phyloP scores from a whole-genome alignment of 1,284 basidiomycete species.

The Puccinia triticina region DNA sequence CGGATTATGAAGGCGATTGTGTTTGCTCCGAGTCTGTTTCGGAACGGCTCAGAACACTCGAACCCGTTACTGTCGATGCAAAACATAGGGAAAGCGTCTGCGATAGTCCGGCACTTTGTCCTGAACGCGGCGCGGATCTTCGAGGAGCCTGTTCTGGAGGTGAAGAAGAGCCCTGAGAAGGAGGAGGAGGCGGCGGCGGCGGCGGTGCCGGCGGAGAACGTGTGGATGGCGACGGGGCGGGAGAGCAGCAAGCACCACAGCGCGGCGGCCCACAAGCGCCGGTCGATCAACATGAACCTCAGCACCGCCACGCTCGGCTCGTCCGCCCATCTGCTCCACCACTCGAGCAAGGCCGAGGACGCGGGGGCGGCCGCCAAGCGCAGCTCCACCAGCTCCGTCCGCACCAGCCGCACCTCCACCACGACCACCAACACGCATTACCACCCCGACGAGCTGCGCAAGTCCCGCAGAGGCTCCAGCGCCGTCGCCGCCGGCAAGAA shows the following conservation, averaged over 20 bases:
- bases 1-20: slow-evolving; percentile 31
- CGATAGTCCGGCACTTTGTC: slow-evolving; percentile 47
- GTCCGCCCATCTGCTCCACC: neutral
- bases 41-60: slow-evolving; percentile 46
- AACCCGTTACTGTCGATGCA: slow-evolving; percentile 51
- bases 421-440: neutral
- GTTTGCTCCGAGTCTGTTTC: slow-evolving; percentile 45
- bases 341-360: neutral
- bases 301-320: neutral
- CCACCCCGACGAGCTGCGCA: neutral
- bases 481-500: neutral
- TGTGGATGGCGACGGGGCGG: too few species aligned
- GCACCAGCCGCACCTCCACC: neutral
- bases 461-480: neutral
- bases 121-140: slow-evolving; percentile 22
- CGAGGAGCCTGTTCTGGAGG: neutral
- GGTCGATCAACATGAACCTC: slow-evolving; percentile 22
- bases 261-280: neutral
- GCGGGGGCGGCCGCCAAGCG: neutral
- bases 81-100: slow-evolving; percentile 49
- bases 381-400: neutral
- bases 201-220: too few species aligned
- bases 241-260: too few species aligned
- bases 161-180: neutral
- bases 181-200: neutral